Base-by-base conservation (phyloP, 1,284 basidiomycete genomes). In the Chiua sp. region DNA sequence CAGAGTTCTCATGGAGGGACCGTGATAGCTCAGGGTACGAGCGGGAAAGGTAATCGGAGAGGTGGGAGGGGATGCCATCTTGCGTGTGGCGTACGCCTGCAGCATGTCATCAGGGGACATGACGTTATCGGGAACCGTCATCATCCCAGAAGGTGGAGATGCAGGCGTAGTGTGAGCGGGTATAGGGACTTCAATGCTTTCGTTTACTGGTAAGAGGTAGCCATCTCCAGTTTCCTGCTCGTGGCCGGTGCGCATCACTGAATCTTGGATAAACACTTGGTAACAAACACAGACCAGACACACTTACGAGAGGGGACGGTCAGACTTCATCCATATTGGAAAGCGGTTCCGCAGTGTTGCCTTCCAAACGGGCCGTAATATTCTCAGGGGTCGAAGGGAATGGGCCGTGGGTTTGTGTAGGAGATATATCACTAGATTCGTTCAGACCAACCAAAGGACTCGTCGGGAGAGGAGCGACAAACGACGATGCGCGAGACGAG, bases 81-180 rank as follows among this genome's bases (percentile, higher is more conserved):
- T 83, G 56, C 85, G 79, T 53, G 85, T 84, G 3, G 90, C 90
- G 59, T 92, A 92, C 1, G 86, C 87, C n/a, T 84, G 82, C 44
- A 92, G 77, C 87, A 91, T 88, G 20, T 83, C 89, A 64, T 92
- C 90, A 5, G 90, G 90, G 0, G 83, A 83, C 82, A 87, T 85
- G 46, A 80, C 74, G 49, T 66, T 79, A 0, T 79, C 79, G 22
- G 81, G 80, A 74, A 81, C 77, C 5, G 80, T 75, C 78, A 85
- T 82, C 50, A 76, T 75, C 65, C 77, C 74, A 64, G 81, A 66
- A 59, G 80, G 60, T 57, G 76, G 70, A 28, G 77, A 78, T 64
- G 76, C 63, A 65, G 77, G 69, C 56, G 74, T 59, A 59, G 74
- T 61, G 54, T 75, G 68, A 15, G 67, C 68, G 33, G 79, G 75